A percentile compares a stretch with the other conserved stretches of the same genome.
Conservation (phyloP, 2,329 filamentous ascomycete genomes). For the Sclerotiophoma versabilis region DNA sequence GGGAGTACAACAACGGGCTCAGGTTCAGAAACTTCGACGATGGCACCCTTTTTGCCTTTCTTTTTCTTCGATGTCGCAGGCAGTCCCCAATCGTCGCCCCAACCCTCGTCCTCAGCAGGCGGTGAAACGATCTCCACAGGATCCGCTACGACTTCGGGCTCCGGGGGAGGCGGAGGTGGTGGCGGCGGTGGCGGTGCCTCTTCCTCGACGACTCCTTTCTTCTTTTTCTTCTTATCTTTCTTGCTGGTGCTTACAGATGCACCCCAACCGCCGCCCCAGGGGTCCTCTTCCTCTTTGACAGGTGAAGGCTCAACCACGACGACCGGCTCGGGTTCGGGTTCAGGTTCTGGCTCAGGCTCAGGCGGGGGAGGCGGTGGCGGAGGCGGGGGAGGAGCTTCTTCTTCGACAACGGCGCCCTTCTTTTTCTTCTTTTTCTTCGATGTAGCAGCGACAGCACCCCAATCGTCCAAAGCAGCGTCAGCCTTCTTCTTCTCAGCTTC, state of each 20-base stretch:
- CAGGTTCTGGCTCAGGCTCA: conserved; percentile 46
- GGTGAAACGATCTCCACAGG: conserved; percentile 18
- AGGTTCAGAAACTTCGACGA: conserved; percentile 44
- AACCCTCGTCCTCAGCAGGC: conserved; percentile 34
- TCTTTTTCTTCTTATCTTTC: conserved; percentile 33
- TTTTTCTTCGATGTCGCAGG: conserved; percentile 25
- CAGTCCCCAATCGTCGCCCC: conserved; percentile 38
- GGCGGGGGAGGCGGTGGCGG: conserved; percentile 30
- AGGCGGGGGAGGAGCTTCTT: conserved; percentile 29
- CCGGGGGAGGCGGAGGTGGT: conserved; percentile 27
- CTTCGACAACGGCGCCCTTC: conserved; percentile 28
- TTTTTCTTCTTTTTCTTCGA: conserved; percentile 49
- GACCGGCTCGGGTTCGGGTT: conserved; percentile 40
- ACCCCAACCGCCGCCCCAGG: conserved; percentile 36
- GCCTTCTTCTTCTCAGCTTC: conserved; percentile 39
- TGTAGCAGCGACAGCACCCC: conserved; percentile 28
- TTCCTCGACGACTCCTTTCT: conserved; percentile 34
- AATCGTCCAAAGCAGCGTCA: conserved; percentile 46
- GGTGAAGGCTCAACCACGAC: conserved; percentile 40
- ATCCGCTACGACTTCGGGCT: conserved; percentile 25
- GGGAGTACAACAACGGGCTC: conserved; percentile 11
- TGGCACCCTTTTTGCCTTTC: conserved; percentile 45
- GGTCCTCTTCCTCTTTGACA: conserved; percentile 41
- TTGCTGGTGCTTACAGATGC: conserved; percentile 4
- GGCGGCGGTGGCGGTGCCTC: conserved; percentile 28